Conservation (phyloP, 2,329 filamentous ascomycete species). For the Diaporthe velutina region DNA sequence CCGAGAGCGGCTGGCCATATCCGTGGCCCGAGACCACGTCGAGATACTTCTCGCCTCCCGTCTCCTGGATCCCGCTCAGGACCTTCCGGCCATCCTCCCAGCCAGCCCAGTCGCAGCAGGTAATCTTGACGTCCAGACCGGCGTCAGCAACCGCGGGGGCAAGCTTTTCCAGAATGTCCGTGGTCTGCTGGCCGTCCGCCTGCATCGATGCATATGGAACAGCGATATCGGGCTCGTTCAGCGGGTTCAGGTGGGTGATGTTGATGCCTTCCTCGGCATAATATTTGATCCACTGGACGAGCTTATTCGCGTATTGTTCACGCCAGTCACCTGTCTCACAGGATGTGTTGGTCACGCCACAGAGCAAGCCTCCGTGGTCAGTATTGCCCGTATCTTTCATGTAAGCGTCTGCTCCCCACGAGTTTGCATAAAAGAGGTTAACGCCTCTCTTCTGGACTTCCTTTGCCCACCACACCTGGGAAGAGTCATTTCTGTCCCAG, state of each 20-base stretch:
- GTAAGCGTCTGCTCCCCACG: constrained; percentile 29
- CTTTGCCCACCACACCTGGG: constrained; percentile 36
- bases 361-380: constrained; percentile 31
- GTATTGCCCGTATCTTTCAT: constrained; percentile 29
- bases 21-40: constrained; percentile 55
- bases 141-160: constrained; percentile 19
- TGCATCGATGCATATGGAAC: constrained; percentile 29
- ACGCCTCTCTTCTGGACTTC: constrained; percentile 33
- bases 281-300: constrained; percentile 32
- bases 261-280: constrained; percentile 39
- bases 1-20: constrained; percentile 51
- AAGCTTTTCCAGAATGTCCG: constrained; percentile 31
- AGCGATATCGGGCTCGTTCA: constrained; percentile 41
- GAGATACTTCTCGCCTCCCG: constrained; percentile 49
- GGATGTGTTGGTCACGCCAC: constrained; percentile 20
- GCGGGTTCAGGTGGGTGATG: constrained; percentile 39
- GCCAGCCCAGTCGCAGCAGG: constrained; percentile 29
- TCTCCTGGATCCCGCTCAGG: constrained; percentile 33
- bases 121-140: constrained; percentile 30
- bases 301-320: constrained; percentile 32
- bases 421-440: constrained; percentile 32
- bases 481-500: constrained; percentile 38
- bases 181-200: constrained; percentile 33
- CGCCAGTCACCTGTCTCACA: constrained; percentile 35
- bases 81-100: constrained; percentile 21